Evolutionary conservation across 139 green algal genomes (phyloP).

Genomic region (Diplosphaera chodatii): DNA sequence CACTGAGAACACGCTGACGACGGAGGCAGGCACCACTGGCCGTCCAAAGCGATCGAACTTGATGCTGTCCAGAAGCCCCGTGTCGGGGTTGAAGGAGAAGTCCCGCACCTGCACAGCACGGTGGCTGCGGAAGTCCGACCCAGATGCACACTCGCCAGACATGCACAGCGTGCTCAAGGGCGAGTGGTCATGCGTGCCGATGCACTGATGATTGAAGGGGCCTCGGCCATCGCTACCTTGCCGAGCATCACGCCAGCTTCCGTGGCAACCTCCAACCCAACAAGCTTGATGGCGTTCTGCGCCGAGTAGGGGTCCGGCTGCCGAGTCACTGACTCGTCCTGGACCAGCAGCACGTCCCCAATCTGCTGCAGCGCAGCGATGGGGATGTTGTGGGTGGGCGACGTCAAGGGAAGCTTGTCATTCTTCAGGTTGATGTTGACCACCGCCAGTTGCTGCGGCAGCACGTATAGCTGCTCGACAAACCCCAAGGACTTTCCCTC

Average conservation of each 20-base stretch:
- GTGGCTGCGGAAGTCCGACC: too few species aligned
- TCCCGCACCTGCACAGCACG: slow-evolving; percentile 50
- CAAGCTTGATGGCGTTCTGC: slow-evolving; percentile 39
- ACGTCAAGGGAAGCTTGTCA: slow-evolving; percentile 1
- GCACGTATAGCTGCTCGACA: slow-evolving; percentile 56
- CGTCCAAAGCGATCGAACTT: slow-evolving; percentile 69
- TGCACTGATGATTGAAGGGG: too few species aligned
- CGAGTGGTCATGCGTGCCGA: too few species aligned
- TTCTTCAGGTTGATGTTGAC: slow-evolving; percentile 57
- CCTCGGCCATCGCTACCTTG: too few species aligned
- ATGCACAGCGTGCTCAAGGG: too few species aligned
- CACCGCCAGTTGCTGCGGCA: slow-evolving; percentile 39
- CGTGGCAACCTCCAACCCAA: slow-evolving; percentile 54
- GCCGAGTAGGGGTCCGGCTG: slow-evolving; percentile 38
- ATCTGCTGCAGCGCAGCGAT: slow-evolving; percentile 58
- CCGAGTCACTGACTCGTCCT: slow-evolving; percentile 51
- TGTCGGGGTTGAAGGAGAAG: slow-evolving; percentile 68
- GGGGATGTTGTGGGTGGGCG: slow-evolving; percentile 29
- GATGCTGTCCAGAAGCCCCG: slow-evolving; percentile 46
- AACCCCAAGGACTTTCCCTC: slow-evolving; percentile 49
- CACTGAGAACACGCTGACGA: slow-evolving; percentile 56
- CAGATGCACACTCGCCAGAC: too few species aligned
- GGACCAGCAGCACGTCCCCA: slow-evolving; percentile 71
- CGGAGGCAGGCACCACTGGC: slow-evolving; percentile 46
- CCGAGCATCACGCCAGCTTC: slow-evolving; percentile 45